Conservation (phyloP, 2,329 filamentous ascomycete genomes). For the Zymoseptoria crescenta region DNA sequence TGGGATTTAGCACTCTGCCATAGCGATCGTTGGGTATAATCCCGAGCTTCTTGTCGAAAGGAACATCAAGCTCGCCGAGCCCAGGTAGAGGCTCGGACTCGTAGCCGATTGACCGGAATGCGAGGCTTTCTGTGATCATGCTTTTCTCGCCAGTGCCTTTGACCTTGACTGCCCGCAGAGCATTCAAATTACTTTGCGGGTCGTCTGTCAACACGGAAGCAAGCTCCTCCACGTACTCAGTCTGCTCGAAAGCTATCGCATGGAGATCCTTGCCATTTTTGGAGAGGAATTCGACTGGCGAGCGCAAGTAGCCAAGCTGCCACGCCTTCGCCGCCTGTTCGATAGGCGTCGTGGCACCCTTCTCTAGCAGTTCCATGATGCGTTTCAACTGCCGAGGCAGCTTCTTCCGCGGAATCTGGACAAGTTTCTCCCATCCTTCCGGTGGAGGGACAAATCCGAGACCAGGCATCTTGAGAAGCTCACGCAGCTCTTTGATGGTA, state of each 20-base stretch:
- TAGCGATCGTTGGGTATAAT: slow-evolving; percentile 74
- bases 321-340: slow-evolving; percentile 57
- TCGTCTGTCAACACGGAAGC: slow-evolving; percentile 19
- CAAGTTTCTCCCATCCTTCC: slow-evolving; percentile 25
- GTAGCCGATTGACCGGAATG: slow-evolving; percentile 94
- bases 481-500: slow-evolving; percentile 88
- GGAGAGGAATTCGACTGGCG: slow-evolving; percentile 61
- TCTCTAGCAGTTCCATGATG: slow-evolving; percentile 71
- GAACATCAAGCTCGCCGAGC: slow-evolving; percentile 63
- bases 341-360: slow-evolving; percentile 54
- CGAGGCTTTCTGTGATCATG: slow-evolving; percentile 56
- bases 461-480: slow-evolving; percentile 68
- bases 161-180: slow-evolving; percentile 22
- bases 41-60: slow-evolving; percentile 67
- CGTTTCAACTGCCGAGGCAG: slow-evolving; percentile 69
- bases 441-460: slow-evolving; percentile 60
- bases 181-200: slow-evolving; percentile 22
- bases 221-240: slow-evolving; percentile 23
- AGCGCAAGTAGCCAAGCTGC: slow-evolving; percentile 79
- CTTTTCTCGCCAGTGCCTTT: slow-evolving; percentile 26
- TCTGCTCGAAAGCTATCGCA: slow-evolving; percentile 59
- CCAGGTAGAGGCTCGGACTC: slow-evolving; percentile 71
- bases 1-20: slow-evolving; percentile 57
- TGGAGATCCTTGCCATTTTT: slow-evolving; percentile 46
- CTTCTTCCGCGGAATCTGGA: slow-evolving; percentile 51